These are phyloP conservation scores for Rhynchospora tenuis DNA, from an alignment of 176 grass and related monocot genomes.

Conservation along the genomic window DNA sequence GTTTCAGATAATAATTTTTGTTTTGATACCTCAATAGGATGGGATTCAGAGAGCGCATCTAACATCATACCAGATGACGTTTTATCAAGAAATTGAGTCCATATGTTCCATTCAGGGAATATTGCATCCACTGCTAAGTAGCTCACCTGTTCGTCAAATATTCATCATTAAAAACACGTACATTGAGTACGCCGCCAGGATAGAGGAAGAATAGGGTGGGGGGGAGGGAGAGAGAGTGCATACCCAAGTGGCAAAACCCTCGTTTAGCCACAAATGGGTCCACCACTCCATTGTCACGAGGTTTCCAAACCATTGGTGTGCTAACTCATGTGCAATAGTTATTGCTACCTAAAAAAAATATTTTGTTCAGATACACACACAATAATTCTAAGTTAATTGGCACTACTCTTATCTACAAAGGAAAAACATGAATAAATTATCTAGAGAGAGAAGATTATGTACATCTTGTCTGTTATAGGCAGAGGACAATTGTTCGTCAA, in stretches of 20 bases:
- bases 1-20: neutral
- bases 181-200: neutral
- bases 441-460: neutral
- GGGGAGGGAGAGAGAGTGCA: neutral
- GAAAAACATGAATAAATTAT: neutral
- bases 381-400: neutral
- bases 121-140: slow-evolving; percentile 76
- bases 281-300: slow-evolving; percentile 99
- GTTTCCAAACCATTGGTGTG: slow-evolving; percentile 99
- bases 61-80: slow-evolving; percentile 61
- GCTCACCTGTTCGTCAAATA: slow-evolving; percentile 54
- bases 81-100: slow-evolving; percentile 94
- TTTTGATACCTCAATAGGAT: slow-evolving; percentile 85
- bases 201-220: neutral
- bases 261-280: slow-evolving; percentile 96
- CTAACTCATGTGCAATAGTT: slow-evolving; percentile 90
- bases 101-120: slow-evolving; percentile 88
- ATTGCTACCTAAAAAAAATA: slow-evolving; percentile 57
- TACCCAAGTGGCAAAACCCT: slow-evolving; percentile 98
- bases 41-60: slow-evolving; percentile 90
- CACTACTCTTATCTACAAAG: neutral
- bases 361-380: neutral
- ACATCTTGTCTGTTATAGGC: slow-evolving; percentile 44
- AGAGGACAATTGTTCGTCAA: slow-evolving; percentile 55
- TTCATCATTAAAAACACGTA: neutral